Evolutionary conservation across 2,329 filamentous ascomycete genomes (phyloP).

Genomic region (Tolypocladium cylindrosporum): DNA sequence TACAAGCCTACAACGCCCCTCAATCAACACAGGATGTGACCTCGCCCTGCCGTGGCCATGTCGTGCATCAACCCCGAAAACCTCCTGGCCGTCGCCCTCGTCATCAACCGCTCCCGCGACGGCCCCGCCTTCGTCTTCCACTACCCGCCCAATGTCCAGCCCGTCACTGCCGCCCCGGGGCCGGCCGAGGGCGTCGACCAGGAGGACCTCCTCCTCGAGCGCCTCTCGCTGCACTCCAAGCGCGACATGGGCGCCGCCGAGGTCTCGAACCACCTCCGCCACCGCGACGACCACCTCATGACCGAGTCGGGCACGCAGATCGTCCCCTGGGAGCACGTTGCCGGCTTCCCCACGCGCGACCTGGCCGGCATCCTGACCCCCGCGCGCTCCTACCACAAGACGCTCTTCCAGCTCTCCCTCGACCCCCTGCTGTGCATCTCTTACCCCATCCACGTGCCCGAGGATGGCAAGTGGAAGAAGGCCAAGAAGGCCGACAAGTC

Average conservation of each 20-base stretch:
- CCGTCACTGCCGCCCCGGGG: slow-evolving; percentile 22
- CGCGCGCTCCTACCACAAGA: slow-evolving; percentile 66
- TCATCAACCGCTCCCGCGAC: slow-evolving; percentile 64
- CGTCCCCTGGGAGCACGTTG: slow-evolving; percentile 61
- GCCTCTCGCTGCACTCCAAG: slow-evolving; percentile 28
- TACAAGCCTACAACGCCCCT: too few species aligned
- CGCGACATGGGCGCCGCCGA: slow-evolving; percentile 22
- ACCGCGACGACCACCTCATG: slow-evolving; percentile 45
- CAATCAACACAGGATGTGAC: neutral
- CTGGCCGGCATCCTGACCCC: slow-evolving; percentile 75
- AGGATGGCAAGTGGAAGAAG: slow-evolving; percentile 70
- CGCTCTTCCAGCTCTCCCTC: slow-evolving; percentile 69
- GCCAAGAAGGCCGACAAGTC: slow-evolving; percentile 41
- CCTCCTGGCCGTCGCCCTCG: slow-evolving; percentile 61
- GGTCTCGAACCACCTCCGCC: slow-evolving; percentile 34
- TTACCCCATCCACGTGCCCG: slow-evolving; percentile 72
- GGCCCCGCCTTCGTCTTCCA: slow-evolving; percentile 80
- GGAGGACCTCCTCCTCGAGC: slow-evolving; percentile 41
- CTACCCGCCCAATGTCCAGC: slow-evolving; percentile 57
- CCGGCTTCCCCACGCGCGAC: slow-evolving; percentile 65
- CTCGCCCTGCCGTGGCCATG: slow-evolving; percentile 21
- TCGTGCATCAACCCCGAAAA: slow-evolving; percentile 42
- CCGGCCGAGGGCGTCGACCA: slow-evolving; percentile 28
- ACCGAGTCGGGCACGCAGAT: slow-evolving; percentile 46
- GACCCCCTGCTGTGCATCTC: slow-evolving; percentile 74